phyloP scores from a whole-genome alignment of 495 filamentous ascomycete genomes.

The Aspergillus diversus region DNA sequence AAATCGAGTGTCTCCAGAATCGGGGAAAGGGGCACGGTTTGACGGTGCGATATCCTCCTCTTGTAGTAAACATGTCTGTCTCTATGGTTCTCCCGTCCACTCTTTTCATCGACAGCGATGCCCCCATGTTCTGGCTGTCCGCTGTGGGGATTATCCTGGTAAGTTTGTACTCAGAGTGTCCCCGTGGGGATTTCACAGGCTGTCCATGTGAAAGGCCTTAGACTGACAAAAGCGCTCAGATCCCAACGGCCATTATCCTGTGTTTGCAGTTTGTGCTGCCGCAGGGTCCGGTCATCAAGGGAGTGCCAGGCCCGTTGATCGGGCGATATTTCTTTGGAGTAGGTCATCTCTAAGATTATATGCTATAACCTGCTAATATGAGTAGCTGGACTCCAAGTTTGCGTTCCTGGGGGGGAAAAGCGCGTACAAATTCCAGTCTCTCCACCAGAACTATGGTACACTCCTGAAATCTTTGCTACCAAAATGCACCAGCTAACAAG shows the following conservation, averaged over 20 bases:
- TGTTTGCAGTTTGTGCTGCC: constrained; percentile 18
- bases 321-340: constrained; percentile 27
- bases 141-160: constrained; percentile 22
- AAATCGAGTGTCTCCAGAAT: neutral
- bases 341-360: too few species aligned
- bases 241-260: constrained; percentile 21
- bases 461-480: neutral
- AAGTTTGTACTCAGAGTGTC: constrained; percentile 1
- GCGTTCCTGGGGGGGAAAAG: constrained; percentile 27
- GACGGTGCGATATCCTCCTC: neutral
- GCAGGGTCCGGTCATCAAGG: constrained; percentile 27
- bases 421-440: constrained; percentile 26
- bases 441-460: constrained; percentile 29
- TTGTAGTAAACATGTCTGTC: constrained; percentile 11
- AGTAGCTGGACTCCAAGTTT: constrained; percentile 27
- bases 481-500: neutral
- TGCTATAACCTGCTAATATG: too few species aligned
- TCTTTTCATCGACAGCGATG: constrained; percentile 12
- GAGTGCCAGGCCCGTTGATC: constrained; percentile 20
- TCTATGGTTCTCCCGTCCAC: constrained; percentile 24
- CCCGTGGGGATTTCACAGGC: too few species aligned
- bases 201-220: too few species aligned
- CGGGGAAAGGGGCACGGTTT: neutral
- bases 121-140: constrained; percentile 18
- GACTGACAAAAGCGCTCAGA: constrained; percentile 16